A percentile compares a stretch with the other conserved stretches of the same genome.
phyloP scores from a whole-genome alignment of 2,329 filamentous ascomycete genomes.

The Claviceps quebecensis region DNA sequence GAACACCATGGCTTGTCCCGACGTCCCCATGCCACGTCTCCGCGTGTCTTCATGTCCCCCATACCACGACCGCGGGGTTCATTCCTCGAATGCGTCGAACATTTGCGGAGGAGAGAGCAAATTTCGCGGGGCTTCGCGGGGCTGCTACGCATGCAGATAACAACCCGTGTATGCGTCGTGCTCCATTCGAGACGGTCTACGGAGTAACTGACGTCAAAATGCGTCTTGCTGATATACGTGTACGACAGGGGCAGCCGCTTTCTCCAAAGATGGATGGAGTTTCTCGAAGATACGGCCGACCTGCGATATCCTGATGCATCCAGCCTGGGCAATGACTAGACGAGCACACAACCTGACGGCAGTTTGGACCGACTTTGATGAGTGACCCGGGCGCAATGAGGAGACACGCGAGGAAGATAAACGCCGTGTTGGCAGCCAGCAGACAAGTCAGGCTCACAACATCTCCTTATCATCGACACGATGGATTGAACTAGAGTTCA shows the following conservation, averaged over 20 bases:
- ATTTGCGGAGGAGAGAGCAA: background rate
- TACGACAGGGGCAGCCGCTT: constrained; percentile 62
- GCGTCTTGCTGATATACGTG: background rate
- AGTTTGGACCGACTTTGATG: too few species aligned
- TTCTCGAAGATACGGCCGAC: constrained; percentile 80
- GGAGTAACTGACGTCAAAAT: background rate
- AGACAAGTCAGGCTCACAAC: background rate
- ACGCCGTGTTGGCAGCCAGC: background rate
- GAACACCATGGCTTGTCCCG: too few species aligned
- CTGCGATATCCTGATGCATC: constrained; percentile 68
- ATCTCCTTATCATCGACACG: background rate
- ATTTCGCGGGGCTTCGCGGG: background rate
- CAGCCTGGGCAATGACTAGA: constrained; percentile 15
- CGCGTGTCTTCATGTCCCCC: too few species aligned
- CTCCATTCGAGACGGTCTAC: background rate
- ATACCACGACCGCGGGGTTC: too few species aligned
- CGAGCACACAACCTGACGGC: too few species aligned
- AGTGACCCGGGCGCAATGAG: background rate
- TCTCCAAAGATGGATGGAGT: constrained; percentile 81
- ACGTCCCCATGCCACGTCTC: too few species aligned
- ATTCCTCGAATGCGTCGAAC: too few species aligned
- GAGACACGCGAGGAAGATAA: background rate
- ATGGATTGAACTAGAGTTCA: background rate
- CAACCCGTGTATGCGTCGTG: background rate
- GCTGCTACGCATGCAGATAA: too few species aligned